These are phyloP conservation scores for Leucocoprinus leucothites DNA, from an alignment of 768 basidiomycete genomes.

Conservation along the genomic window DNA sequence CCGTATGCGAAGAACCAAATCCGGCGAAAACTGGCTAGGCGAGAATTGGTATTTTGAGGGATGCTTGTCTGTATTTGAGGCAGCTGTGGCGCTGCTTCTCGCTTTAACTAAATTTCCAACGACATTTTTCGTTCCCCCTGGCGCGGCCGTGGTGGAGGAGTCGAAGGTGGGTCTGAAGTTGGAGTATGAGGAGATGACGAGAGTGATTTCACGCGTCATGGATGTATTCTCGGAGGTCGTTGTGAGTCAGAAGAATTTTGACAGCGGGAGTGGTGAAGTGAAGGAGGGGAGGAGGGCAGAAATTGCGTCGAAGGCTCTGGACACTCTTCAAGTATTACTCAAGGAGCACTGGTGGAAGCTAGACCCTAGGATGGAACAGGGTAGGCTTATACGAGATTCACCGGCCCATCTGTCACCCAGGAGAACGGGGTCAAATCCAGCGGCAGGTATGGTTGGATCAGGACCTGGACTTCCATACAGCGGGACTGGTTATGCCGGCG, in stretches of 20 bases:
- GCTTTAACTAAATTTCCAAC: conserved; percentile 34
- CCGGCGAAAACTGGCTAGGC: conserved; percentile 1
- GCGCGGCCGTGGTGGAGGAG: conserved; percentile 1
- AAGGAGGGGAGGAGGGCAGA: conserved; percentile 8
- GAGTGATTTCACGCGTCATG: neutral
- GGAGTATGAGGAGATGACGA: conserved; percentile 9
- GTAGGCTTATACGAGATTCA: neutral
- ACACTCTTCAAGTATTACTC: neutral
- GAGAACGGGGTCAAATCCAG: neutral
- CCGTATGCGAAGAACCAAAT: conserved; percentile 14
- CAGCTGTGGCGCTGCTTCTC: conserved; percentile 41
- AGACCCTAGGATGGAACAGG: neutral
- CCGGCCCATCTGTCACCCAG: neutral
- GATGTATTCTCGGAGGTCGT: conserved; percentile 8
- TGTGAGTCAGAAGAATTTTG: neutral
- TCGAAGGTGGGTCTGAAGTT: neutral
- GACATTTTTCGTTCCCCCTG: neutral
- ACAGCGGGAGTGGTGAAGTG: neutral
- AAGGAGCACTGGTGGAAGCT: conserved; percentile 14
- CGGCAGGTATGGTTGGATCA: neutral
- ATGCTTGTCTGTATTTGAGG: conserved; percentile 44
- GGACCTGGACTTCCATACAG: neutral
- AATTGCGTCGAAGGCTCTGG: conserved; percentile 4
- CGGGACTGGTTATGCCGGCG: neutral
- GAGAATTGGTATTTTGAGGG: conserved; percentile 38